Base-by-base conservation (phyloP, 208 protist species). In the Trypanosomatidae sp. region DNA sequence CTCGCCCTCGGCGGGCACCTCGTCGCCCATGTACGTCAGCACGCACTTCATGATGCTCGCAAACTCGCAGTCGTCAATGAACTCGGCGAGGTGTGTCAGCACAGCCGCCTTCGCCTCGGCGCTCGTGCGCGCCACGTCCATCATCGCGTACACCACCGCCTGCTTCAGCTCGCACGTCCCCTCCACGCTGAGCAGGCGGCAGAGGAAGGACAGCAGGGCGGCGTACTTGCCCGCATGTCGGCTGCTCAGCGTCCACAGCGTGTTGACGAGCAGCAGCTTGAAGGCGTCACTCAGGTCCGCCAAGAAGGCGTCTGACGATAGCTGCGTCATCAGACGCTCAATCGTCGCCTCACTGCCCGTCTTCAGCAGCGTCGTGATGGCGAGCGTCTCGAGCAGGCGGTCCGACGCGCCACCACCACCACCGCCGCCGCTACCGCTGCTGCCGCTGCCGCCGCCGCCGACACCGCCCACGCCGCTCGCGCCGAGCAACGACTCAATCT, bases 31-130 rank as follows among this genome's bases (percentile, higher is more conserved):
- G 48, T 99, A 66, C 61, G 94, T 82, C 21, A 99, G 76, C 27
- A 99, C 95, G 19, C 88, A 66, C 45, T 94, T 89, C 13, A 86
- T 94, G 28, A 99, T 90, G 35, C 73, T 47, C 6, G 92, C 65
- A 71, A 93, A 99, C 61, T 99, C 97, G 66, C 97, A 99, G 79
- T 99, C 97, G 53, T 99, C 98, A 57, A 99, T 99, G 60, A 98
- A 99, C 74, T 99, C 96, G 26, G 96, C 98, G 16, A 99, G 69
- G 45, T 98, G 80, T 25, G 63, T 68, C 25, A 99, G 75, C 8
- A 87, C 84, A 6, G 60, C 46, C 33, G 97, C 91, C 58, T 96
- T 96, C 7, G 88, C 71, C 16, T 89, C 84, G 20, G 84, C 76
- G 46, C 96, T 91, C 4, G 65, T 54, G 43, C 72, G 77, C 37